Evolutionary conservation across 1,284 basidiomycete species (phyloP).

Genomic region (Lentinula novae-zelandiae): DNA sequence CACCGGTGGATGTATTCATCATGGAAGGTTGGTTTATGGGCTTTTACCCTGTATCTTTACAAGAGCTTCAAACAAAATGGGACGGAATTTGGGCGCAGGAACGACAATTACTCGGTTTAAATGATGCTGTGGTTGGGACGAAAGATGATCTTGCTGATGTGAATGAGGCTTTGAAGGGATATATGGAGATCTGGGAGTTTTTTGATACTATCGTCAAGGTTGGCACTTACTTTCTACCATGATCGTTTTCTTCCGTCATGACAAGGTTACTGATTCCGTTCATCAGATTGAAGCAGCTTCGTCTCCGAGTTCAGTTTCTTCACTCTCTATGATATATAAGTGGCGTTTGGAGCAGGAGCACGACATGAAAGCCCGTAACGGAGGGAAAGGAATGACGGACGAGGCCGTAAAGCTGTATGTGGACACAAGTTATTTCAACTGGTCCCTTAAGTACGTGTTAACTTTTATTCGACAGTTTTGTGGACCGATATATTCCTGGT

Average conservation of each 20-base stretch:
- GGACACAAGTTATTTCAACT: not conserved
- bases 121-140: constrained; percentile 32
- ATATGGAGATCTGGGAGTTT: constrained; percentile 62
- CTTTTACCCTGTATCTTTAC: constrained; percentile 53
- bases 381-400: constrained; percentile 85
- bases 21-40: constrained; percentile 86
- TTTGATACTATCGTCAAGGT: constrained; percentile 75
- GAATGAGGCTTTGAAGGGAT: constrained; percentile 56
- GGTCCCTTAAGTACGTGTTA: not conserved
- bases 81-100: constrained; percentile 36
- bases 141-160: constrained; percentile 55
- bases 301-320: constrained; percentile 28
- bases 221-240: constrained; percentile 17
- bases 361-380: constrained; percentile 78
- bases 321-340: constrained; percentile 60
- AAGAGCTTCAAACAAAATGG: constrained; percentile 45
- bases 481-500: constrained; percentile 82
- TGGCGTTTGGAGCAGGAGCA: constrained; percentile 90
- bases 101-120: constrained; percentile 34
- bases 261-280: not conserved
- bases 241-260: not conserved
- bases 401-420: constrained; percentile 68
- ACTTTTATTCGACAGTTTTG: constrained; percentile 44
- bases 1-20: constrained; percentile 79
- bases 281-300: constrained; percentile 47